A percentile compares a stretch with the other conserved stretches of the same genome.
These are phyloP conservation scores for Plasmopara muralis DNA, from an alignment of 352 stramenopile species.

Conservation along the genomic window DNA sequence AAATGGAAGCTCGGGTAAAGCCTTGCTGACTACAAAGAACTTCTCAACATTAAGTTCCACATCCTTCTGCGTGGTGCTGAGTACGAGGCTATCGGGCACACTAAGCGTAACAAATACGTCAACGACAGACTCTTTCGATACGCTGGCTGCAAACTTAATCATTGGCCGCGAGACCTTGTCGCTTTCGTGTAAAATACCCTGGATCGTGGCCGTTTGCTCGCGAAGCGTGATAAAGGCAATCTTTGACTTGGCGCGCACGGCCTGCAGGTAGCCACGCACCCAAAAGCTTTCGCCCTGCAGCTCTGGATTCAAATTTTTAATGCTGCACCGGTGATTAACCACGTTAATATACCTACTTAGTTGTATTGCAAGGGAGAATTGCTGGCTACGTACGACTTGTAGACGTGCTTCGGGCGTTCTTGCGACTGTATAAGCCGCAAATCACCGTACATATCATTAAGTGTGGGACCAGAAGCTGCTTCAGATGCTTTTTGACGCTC, in stretches of 20 bases:
- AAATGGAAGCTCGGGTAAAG: conserved; percentile 86
- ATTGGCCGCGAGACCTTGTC: conserved; percentile 91
- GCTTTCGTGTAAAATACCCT: conserved; percentile 87
- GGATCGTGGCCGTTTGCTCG: conserved; percentile 94
- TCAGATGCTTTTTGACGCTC: conserved; percentile 77
- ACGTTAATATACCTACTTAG: neutral
- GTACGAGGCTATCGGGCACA: conserved; percentile 83
- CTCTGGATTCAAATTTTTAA: conserved; percentile 68
- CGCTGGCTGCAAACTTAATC: conserved; percentile 94
- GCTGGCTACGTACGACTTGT: conserved; percentile 54
- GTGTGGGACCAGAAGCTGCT: conserved; percentile 53
- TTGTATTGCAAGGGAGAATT: conserved; percentile 17
- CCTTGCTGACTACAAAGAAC: conserved; percentile 94
- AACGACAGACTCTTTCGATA: conserved; percentile 95
- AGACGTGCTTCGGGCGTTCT: conserved; percentile 50
- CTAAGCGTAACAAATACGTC: conserved; percentile 93
- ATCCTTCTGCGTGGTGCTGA: conserved; percentile 91
- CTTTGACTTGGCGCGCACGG: conserved; percentile 90
- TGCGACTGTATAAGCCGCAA: conserved; percentile 87
- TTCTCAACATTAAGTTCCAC: conserved; percentile 93
- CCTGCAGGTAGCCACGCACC: conserved; percentile 93
- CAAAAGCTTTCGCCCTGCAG: conserved; percentile 88
- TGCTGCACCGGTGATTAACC: conserved; percentile 5
- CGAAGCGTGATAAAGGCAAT: conserved; percentile 96
- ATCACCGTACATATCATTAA: conserved; percentile 85